These are phyloP conservation scores for Tuber umbilicatum DNA, from an alignment of 495 filamentous ascomycete species.

Conservation along the genomic window DNA sequence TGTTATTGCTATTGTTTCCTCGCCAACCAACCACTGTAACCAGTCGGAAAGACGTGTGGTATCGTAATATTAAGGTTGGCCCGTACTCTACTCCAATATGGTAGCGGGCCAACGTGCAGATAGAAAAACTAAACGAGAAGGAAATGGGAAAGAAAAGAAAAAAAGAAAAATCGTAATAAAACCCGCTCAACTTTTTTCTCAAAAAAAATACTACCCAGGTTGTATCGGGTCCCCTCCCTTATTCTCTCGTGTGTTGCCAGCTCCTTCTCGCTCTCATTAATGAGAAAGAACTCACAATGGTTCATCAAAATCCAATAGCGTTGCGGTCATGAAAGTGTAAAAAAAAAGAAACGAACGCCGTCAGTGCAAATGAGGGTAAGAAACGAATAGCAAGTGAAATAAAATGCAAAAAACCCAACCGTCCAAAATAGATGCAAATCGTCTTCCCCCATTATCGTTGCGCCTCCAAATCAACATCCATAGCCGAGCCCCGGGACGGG, in stretches of 20 bases:
- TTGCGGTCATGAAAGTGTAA: constrained; percentile 15
- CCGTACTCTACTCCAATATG: background rate
- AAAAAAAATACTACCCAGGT: background rate
- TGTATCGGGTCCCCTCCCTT: background rate
- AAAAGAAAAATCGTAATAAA: background rate
- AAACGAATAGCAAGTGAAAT: constrained; percentile 14
- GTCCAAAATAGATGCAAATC: constrained; percentile 19
- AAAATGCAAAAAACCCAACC: constrained; percentile 23
- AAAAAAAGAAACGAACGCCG: constrained; percentile 28
- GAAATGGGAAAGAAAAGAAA: background rate
- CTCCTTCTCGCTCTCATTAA: background rate
- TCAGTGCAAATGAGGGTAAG: constrained; percentile 27
- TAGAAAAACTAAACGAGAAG: background rate
- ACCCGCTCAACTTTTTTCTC: background rate
- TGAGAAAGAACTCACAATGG: background rate
- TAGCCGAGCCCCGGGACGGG: background rate
- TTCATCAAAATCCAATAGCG: constrained; percentile 2
- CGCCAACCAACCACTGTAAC: background rate
- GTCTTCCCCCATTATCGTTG: constrained; percentile 12
- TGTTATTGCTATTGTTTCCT: background rate
- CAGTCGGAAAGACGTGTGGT: background rate
- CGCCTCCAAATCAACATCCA: constrained; percentile 16
- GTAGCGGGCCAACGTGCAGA: background rate
- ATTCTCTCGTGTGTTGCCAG: background rate
- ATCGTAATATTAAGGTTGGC: background rate